Evolutionary conservation across 768 basidiomycete species (phyloP), one percentile per base, ranked within the genome.

Genomic region (Panaeolus cyanescens): DNA sequence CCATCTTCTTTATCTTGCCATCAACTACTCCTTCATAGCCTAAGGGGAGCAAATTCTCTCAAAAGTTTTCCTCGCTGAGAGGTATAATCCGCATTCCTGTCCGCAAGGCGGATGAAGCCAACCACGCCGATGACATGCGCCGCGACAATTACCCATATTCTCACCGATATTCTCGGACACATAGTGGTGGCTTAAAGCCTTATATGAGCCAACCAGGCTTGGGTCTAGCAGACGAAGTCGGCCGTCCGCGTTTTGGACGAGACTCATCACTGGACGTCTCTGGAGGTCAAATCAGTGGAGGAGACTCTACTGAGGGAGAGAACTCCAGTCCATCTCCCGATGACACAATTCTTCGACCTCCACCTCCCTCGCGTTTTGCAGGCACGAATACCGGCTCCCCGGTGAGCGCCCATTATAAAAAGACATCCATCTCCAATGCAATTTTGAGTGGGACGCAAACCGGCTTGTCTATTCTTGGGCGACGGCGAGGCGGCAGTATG

Each of bases 161-260:
- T n/a, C 45, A 50, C 25, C 56, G 36, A 58, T 37, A 58, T 39
- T 58, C 56, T n/a, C 57, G 37, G 54, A 34, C 50, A 7, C 53
- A 55, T 15, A 61, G 58, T 28, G 57, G 71, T 32, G 62, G 66
- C 59, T 20, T 69, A 32, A 83, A 81, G 62, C 79, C 80, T 6
- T 82, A 76, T 69, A 80, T 80, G 79, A 80, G 80, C 10, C 80
- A 82, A 56, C 80, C 81, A 1, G 66, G 74, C 56, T 74, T 80
- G 4, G 72, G 68, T 8, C 65, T 77, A 1, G 22, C 45, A 12
- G 22, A 50, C 30, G 45, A 50, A 50, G 15, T 50, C 15, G 22
- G 45, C 10, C 45, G 13, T 28, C 25, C 45, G 15, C 10, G 9
- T 3, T 50, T 50, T 50, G 45, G 22, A 50, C 19, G 45, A 50